Conservation (phyloP, 106 monocot genomes). For the Iris macrosiphon region DNA sequence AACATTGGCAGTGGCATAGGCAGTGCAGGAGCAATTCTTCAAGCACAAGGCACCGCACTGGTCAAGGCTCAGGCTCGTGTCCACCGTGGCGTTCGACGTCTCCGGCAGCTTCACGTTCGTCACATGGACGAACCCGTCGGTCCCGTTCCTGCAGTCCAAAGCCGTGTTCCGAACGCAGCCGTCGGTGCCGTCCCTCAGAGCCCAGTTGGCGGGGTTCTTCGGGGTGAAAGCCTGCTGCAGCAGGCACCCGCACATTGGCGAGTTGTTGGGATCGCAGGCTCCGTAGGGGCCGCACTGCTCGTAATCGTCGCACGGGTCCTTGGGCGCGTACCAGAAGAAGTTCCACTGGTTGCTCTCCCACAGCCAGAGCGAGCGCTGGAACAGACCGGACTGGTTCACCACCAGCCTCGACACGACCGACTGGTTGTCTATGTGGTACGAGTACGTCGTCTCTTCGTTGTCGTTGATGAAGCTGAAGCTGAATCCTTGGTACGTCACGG, state of each 20-base stretch:
- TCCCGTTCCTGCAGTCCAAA: slow-evolving; percentile 23
- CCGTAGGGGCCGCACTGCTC: slow-evolving; percentile 3
- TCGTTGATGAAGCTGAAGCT: background rate
- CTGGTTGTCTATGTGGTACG: no score
- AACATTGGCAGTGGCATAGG: slow-evolving; percentile 33
- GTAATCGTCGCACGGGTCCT: background rate
- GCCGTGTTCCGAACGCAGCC: slow-evolving; percentile 19
- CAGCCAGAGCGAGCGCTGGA: background rate
- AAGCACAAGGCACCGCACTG: slow-evolving; percentile 31
- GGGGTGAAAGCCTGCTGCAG: slow-evolving; percentile 2
- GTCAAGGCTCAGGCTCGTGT: slow-evolving; percentile 16
- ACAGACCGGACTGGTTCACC: no score
- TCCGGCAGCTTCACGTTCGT: slow-evolving; percentile 32
- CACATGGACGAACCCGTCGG: slow-evolving; percentile 19
- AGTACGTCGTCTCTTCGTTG: no score
- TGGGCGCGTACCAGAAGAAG: no score
- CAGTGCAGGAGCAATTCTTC: slow-evolving; percentile 51
- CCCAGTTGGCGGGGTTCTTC: slow-evolving; percentile 7
- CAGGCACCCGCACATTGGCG: slow-evolving; percentile 7
- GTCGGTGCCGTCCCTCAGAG: slow-evolving; percentile 10
- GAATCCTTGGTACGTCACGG: no score
- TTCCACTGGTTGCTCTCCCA: background rate
- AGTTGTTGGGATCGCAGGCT: slow-evolving; percentile 4
- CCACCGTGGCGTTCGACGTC: slow-evolving; percentile 6
- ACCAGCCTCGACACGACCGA: no score